phyloP scores from a whole-genome alignment of 257 asterid genomes.

The Forsythia viridissima region DNA sequence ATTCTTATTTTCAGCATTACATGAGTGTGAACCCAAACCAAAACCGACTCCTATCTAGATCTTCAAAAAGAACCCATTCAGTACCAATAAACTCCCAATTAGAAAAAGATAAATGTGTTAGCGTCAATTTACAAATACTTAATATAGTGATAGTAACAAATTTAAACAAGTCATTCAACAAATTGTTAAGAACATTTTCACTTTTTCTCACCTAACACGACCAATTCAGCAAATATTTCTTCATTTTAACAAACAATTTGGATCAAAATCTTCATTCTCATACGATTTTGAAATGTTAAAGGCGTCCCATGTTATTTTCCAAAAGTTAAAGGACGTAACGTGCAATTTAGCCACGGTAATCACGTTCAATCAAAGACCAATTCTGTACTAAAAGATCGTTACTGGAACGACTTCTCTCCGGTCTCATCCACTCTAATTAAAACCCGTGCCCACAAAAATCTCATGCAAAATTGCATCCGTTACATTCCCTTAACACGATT shows the following conservation, averaged over 20 bases:
- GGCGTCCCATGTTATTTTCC: not conserved
- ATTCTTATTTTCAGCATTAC: too few relatives aligned
- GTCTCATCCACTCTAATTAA: slow-evolving; percentile 23
- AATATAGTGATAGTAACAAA: too few relatives aligned
- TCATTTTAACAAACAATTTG: not conserved
- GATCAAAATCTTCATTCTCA: not conserved
- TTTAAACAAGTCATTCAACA: too few relatives aligned
- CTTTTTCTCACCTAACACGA: too few relatives aligned
- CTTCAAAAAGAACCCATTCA: not conserved
- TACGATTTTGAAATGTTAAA: not conserved
- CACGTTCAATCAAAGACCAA: slow-evolving; percentile 14
- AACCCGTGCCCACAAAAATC: not conserved
- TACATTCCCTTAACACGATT: not conserved
- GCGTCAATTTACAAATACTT: too few relatives aligned
- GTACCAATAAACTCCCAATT: not conserved
- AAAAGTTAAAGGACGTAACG: not conserved
- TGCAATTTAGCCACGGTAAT: not conserved
- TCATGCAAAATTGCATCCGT: not conserved
- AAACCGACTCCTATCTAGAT: not conserved
- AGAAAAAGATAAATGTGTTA: too few relatives aligned
- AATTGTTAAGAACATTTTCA: too few relatives aligned
- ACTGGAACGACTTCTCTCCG: slow-evolving; percentile 17
- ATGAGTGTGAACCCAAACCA: too few relatives aligned
- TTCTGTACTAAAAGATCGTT: too few relatives aligned
- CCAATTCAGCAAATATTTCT: too few relatives aligned